A percentile compares a stretch with the other conserved stretches of the same genome.
Evolutionary conservation across 2,329 filamentous ascomycete species (phyloP).

Genomic region (Apiospora rasikravindrae): DNA sequence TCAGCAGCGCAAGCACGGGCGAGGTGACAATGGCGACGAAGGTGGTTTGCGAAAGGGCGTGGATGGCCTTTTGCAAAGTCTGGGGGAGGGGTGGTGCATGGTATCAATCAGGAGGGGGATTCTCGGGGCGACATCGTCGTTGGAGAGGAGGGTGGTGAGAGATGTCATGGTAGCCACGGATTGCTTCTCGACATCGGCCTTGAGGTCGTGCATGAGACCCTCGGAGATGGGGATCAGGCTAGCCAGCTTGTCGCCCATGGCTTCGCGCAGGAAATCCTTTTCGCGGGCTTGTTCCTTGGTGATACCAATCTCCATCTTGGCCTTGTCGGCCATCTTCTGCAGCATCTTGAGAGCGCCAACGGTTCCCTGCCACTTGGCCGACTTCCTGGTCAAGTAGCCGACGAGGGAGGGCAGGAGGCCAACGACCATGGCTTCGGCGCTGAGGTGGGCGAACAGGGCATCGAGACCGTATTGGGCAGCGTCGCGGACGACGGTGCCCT

Average conservation of each 20-base stretch:
- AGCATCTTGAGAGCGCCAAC: constrained; percentile 85
- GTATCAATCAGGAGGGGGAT: constrained; percentile 92
- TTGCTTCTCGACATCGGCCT: constrained; percentile 86
- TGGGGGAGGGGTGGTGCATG: constrained; percentile 92
- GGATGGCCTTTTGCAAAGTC: constrained; percentile 92
- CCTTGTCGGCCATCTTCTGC: constrained; percentile 94
- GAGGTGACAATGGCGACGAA: constrained; percentile 97
- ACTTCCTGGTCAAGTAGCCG: constrained; percentile 79
- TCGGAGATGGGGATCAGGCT: constrained; percentile 90
- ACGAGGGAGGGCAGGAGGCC: constrained; percentile 80
- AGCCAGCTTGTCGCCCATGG: constrained; percentile 88
- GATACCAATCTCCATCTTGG: constrained; percentile 78
- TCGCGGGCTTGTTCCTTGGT: constrained; percentile 83
- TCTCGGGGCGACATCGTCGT: constrained; percentile 93
- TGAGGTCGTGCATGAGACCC: constrained; percentile 94
- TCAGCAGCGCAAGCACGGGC: constrained; percentile 91
- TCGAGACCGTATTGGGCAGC: constrained; percentile 94
- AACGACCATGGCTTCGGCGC: constrained; percentile 80
- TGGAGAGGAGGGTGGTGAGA: constrained; percentile 86
- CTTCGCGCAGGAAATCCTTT: constrained; percentile 87
- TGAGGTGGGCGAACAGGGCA: constrained; percentile 79
- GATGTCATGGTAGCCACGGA: constrained; percentile 91
- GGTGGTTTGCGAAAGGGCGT: constrained; percentile 96
- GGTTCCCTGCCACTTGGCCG: constrained; percentile 96
- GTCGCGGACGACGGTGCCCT: constrained; percentile 86